Conservation (phyloP, 2,329 filamentous ascomycete species). For the Aspergillus chevalieri region DNA sequence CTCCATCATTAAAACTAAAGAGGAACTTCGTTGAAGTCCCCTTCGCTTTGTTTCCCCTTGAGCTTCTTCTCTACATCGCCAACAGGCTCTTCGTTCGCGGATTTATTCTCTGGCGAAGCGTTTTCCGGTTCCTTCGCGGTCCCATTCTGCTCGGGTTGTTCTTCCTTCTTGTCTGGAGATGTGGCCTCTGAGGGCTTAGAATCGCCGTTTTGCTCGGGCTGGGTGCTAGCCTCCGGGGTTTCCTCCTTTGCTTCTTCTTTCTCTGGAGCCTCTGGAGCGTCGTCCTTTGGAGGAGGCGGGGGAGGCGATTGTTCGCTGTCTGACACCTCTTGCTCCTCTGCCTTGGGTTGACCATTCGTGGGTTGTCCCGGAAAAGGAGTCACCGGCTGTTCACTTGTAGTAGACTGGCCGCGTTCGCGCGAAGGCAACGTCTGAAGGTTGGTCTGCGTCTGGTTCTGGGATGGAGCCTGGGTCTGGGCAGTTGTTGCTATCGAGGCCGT, state of each 20-base stretch:
- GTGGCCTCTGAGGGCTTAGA: conserved; percentile 3
- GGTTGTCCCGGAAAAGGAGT: conserved; percentile 31
- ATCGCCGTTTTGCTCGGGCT: conserved; percentile 14
- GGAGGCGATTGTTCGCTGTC: conserved; percentile 19
- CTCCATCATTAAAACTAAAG: conserved; percentile 12
- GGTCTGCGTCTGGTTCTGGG: conserved; percentile 11
- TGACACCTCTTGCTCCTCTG: conserved; percentile 23
- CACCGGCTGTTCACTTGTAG: conserved; percentile 19
- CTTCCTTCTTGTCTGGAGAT: conserved; percentile 2
- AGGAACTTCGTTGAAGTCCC: conserved; percentile 32
- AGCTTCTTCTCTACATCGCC: conserved; percentile 15
- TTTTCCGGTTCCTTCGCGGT: conserved; percentile 11
- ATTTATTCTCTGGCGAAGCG: conserved; percentile 6
- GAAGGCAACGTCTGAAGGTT: conserved; percentile 18
- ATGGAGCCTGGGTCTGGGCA: conserved; percentile 7
- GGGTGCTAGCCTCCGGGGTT: conserved; percentile 14
- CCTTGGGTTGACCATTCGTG: conserved; percentile 22
- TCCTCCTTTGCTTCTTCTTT: conserved; percentile 6
- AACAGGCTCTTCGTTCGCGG: conserved; percentile 13
- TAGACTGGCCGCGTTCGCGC: conserved; percentile 17
- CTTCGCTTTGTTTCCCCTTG: conserved; percentile 27
- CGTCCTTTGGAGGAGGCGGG: conserved; percentile 25
- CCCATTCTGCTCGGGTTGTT: conserved; percentile 7
- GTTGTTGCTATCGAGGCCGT: conserved; percentile 23
- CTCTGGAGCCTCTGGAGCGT: conserved; percentile 5